These are phyloP conservation scores for Fusarium sterilihyphosum DNA, from an alignment of 2,329 filamentous ascomycete species.

Conservation along the genomic window DNA sequence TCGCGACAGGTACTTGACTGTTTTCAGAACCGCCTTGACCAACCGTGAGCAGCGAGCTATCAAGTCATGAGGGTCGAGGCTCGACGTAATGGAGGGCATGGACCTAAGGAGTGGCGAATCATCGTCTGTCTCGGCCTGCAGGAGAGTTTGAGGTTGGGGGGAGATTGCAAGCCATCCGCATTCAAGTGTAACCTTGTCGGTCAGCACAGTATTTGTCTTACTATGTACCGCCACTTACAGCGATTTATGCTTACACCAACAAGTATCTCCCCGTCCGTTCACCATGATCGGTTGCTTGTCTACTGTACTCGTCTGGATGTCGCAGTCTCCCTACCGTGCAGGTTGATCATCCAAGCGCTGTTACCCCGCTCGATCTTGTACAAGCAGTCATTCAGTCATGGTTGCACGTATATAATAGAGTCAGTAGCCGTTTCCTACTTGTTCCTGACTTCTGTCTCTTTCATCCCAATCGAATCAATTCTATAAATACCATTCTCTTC, in stretches of 20 bases:
- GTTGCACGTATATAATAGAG: constrained; percentile 31
- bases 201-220: constrained; percentile 30
- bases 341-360: constrained; percentile 33
- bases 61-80: constrained; percentile 21
- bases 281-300: constrained; percentile 8
- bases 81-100: constrained; percentile 30
- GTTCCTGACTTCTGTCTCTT: background rate
- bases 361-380: constrained; percentile 40
- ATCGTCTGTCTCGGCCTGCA: constrained; percentile 13
- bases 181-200: constrained; percentile 31
- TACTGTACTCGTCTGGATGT: constrained; percentile 7
- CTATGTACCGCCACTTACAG: constrained; percentile 25
- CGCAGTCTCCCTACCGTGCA: constrained; percentile 10
- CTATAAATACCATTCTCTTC: background rate
- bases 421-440: constrained; percentile 6
- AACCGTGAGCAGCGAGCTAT: constrained; percentile 10
- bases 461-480: constrained; percentile 15
- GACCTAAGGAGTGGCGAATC: constrained; percentile 21
- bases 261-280: constrained; percentile 6
- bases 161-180: constrained; percentile 28
- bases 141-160: constrained; percentile 34
- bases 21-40: constrained; percentile 29
- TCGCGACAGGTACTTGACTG: constrained; percentile 2
- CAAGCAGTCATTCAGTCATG: constrained; percentile 19
- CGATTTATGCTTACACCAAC: background rate